These are phyloP conservation scores for Penicillium rolfsii DNA, from an alignment of 2,329 filamentous ascomycete genomes.

Conservation along the genomic window DNA sequence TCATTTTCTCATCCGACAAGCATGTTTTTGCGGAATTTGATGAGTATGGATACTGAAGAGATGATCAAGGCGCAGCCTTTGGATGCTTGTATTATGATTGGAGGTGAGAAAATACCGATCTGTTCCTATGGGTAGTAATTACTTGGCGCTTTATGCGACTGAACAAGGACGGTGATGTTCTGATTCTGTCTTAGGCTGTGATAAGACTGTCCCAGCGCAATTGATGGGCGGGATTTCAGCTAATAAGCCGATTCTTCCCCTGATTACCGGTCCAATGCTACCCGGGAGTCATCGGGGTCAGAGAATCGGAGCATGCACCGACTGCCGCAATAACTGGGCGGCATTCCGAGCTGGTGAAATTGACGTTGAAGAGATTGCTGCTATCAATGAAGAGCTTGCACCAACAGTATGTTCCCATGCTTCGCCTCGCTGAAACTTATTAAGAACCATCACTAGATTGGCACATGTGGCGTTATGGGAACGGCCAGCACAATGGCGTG, in stretches of 20 bases:
- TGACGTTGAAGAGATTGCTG: conserved; percentile 72
- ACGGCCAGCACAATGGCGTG: conserved; percentile 63
- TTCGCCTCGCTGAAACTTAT: too few species aligned
- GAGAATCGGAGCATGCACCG: conserved; percentile 72
- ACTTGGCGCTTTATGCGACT: background rate
- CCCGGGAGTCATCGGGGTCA: conserved; percentile 67
- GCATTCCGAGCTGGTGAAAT: conserved; percentile 66
- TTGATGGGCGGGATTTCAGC: conserved; percentile 76
- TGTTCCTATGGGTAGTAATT: background rate
- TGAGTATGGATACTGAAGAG: conserved; percentile 81
- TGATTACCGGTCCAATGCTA: conserved; percentile 76
- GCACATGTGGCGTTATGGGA: conserved; percentile 62
- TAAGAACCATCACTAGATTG: conserved; percentile 34
- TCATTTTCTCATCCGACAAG: conserved; percentile 71
- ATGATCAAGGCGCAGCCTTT: conserved; percentile 74
- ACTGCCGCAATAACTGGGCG: conserved; percentile 75
- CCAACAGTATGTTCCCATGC: conserved; percentile 59
- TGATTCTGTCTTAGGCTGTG: conserved; percentile 59
- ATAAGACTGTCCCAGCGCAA: conserved; percentile 74
- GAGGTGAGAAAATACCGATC: conserved; percentile 52
- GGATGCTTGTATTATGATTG: conserved; percentile 69
- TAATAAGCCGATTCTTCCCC: conserved; percentile 70
- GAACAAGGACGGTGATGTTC: background rate
- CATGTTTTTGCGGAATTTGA: conserved; percentile 74
- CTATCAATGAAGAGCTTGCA: conserved; percentile 72